Conservation (phyloP, 176 grass and related monocot species). For the Melocanna baccifera region DNA sequence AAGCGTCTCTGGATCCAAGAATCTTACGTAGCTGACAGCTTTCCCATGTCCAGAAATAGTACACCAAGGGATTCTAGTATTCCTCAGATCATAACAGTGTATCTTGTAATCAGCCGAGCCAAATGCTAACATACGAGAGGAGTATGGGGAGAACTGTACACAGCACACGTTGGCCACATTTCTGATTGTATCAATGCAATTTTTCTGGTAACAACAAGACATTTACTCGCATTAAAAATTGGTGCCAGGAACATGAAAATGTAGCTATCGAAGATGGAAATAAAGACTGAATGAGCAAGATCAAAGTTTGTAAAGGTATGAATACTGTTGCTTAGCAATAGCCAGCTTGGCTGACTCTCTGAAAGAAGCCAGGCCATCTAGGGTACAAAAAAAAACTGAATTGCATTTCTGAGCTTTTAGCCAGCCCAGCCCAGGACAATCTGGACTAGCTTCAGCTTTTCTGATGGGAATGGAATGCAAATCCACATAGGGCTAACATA, state of each 20-base stretch:
- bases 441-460: background rate
- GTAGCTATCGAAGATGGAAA: background rate
- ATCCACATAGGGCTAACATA: conserved; percentile 2
- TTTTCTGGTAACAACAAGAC: conserved; percentile 55
- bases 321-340: background rate
- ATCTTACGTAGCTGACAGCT: conserved; percentile 92
- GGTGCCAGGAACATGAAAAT: background rate
- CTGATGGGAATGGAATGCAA: background rate
- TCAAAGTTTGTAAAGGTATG: background rate
- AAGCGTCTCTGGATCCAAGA: conserved; percentile 79
- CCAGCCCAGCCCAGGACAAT: background rate
- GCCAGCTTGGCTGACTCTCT: background rate
- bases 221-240: conserved; percentile 15
- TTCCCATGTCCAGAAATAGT: conserved; percentile 89
- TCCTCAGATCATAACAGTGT: conserved; percentile 93
- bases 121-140: conserved; percentile 79
- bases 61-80: conserved; percentile 96
- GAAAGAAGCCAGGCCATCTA: background rate
- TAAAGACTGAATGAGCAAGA: background rate
- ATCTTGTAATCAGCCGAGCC: conserved; percentile 93
- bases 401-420: background rate
- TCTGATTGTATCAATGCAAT: conserved; percentile 74
- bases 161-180: conserved; percentile 88
- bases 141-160: conserved; percentile 89
- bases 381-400: background rate